Base-by-base conservation (phyloP, 371 early-diverging fungal genomes). In the Caulochytrium protostelioides region DNA sequence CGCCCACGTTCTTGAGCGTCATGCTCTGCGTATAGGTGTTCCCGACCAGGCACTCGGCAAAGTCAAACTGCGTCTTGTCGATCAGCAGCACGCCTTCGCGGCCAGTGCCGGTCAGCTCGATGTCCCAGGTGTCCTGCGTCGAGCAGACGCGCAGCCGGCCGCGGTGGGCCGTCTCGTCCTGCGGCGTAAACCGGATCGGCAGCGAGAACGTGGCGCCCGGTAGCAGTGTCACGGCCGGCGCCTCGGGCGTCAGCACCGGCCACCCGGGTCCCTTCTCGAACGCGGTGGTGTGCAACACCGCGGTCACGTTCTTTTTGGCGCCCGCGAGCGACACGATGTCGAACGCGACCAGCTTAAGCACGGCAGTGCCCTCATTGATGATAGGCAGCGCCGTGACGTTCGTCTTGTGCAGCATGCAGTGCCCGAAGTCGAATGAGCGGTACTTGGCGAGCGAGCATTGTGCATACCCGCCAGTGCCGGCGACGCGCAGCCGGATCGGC, bases 401-500 rank as follows among this genome's bases (percentile, higher is more conserved):
- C 30, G 62, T 58, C 34, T 68, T 68, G 12, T 66, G 66, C 22
- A 65, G 62, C 69, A 68, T 68, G 39, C 69, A 68, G 36, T 65
- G 62, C 8, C 69, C 69, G 41, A 68, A 68, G 32, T 68, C 69
- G 38, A 68, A 68, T 25, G 59, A 28, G 17, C 64, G 46, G 39
- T 65, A 62, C 31, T 56, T 46, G 6, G 54, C 28, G 3, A 68
- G 39, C 12, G 64, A 63, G 8, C 54, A 48, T 32, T 56, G 55
- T 0, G 62, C 55, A 30, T 47, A 51, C 0, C 69, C 69, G 12
- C 69, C 69, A 6, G 57, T 62, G 7, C 66, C 69, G 36, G 35
- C 49, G 50, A 65, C 59, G 28, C 58, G 57, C 13, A 68, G 38
- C 12, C 64, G 47, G 33, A 68, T 59, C 3, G 52, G 59, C 42